Percentiles rank a stretch among this genome's conserved stretches.
These are phyloP conservation scores for Boletus reticulatus DNA, from an alignment of 768 basidiomycete genomes.

Conservation along the genomic window DNA sequence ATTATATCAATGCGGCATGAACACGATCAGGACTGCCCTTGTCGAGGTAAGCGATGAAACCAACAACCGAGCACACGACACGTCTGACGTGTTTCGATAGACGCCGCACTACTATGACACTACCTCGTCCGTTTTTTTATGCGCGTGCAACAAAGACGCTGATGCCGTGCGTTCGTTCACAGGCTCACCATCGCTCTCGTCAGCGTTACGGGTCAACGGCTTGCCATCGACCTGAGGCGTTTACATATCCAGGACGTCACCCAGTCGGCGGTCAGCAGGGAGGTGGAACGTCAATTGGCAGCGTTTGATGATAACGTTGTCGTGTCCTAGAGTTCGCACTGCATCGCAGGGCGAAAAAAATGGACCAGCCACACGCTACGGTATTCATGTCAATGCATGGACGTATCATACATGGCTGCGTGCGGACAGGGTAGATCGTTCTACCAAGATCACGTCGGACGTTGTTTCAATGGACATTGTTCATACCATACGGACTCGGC, in stretches of 20 bases:
- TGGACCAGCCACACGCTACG: no score
- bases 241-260: neutral
- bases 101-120: neutral
- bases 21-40: neutral
- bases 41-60: neutral
- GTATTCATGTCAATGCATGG: no score
- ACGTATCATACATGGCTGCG: neutral
- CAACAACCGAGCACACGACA: neutral
- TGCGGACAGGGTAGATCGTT: neutral
- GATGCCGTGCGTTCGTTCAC: neutral
- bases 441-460: neutral
- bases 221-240: constrained; percentile 4
- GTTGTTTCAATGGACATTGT: neutral
- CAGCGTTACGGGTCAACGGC: constrained; percentile 1
- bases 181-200: neutral
- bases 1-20: no score
- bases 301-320: neutral
- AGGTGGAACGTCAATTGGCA: constrained; percentile 2
- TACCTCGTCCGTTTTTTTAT: neutral
- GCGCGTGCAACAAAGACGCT: neutral
- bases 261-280: neutral
- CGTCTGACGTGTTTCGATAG: neutral
- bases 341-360: no score
- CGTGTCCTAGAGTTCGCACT: neutral
- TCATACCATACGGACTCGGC: neutral